A percentile compares a stretch with the other conserved stretches of the same genome.
Conservation (phyloP, 2,329 filamentous ascomycete genomes). For the Cryphonectria nitschkei region DNA sequence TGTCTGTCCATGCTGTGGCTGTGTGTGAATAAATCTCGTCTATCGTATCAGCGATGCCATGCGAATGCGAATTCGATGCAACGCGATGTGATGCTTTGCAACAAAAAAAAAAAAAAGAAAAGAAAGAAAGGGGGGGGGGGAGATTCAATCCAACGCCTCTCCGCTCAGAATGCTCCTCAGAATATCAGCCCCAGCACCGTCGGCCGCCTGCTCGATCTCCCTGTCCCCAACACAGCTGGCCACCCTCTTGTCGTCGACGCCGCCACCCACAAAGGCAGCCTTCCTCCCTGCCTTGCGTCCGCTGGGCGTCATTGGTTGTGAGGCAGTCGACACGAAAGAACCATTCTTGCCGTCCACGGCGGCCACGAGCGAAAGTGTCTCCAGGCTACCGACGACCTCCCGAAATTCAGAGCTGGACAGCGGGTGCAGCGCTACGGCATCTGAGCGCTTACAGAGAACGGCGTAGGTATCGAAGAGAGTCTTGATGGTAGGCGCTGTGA, state of each 20-base stretch:
- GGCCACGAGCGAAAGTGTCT: slow-evolving; percentile 81
- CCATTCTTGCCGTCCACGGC: slow-evolving; percentile 72
- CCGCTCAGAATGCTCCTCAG: slow-evolving; percentile 65
- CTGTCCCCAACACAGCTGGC: slow-evolving; percentile 79
- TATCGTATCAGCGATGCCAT: slow-evolving; percentile 15
- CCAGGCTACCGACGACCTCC: slow-evolving; percentile 86
- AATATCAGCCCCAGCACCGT: slow-evolving; percentile 64
- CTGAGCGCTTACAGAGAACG: slow-evolving; percentile 77
- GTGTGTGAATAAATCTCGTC: neutral
- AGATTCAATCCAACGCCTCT: slow-evolving; percentile 57
- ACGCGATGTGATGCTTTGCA: slow-evolving; percentile 4
- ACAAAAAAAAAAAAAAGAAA: neutral
- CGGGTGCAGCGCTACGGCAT: slow-evolving; percentile 76
- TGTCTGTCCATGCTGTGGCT: neutral
- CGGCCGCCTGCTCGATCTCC: slow-evolving; percentile 74
- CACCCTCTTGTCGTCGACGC: slow-evolving; percentile 74
- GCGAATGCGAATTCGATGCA: slow-evolving; percentile 11
- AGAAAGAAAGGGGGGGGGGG: neutral
- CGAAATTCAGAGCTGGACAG: slow-evolving; percentile 91
- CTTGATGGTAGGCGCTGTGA: slow-evolving; percentile 77
- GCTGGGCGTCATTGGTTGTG: slow-evolving; percentile 66
- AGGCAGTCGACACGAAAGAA: slow-evolving; percentile 55
- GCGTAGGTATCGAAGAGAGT: slow-evolving; percentile 83
- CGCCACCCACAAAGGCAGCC: slow-evolving; percentile 52
- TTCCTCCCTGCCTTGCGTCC: slow-evolving; percentile 61